Conservation (phyloP, 306 rosid genomes). For the Purshia tridentata region DNA sequence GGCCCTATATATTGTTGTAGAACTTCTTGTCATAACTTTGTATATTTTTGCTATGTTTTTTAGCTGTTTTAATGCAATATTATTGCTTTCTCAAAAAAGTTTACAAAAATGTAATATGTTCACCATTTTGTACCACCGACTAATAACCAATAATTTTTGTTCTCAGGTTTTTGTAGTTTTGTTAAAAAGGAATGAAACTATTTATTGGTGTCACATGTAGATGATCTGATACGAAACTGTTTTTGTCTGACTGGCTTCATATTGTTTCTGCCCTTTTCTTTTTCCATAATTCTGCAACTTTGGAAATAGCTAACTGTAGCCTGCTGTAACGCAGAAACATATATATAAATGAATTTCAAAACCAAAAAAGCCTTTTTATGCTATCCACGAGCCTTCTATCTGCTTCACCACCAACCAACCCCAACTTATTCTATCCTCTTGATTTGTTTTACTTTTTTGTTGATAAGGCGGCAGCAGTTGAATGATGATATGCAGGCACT, state of each 20-base stretch:
- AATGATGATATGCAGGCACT: too few species aligned
- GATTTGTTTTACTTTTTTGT: not conserved
- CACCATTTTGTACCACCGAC: too few species aligned
- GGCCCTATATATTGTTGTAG: too few species aligned
- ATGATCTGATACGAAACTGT: not conserved
- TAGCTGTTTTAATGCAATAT: too few species aligned
- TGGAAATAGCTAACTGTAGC: slow-evolving; percentile 10
- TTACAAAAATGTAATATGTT: too few species aligned
- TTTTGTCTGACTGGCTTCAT: not conserved
- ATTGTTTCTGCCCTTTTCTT: slow-evolving; percentile 3
- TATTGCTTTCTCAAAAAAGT: too few species aligned
- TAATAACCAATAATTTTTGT: not conserved
- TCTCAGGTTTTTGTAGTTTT: not conserved
- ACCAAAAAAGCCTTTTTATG: not conserved
- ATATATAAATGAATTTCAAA: not conserved
- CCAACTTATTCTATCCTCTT: not conserved
- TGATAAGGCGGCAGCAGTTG: not conserved
- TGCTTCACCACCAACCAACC: not conserved
- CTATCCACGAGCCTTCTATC: slow-evolving; percentile 9
- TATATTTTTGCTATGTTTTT: too few species aligned
- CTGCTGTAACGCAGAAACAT: slow-evolving; percentile 5
- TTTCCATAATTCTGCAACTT: slow-evolving; percentile 8
- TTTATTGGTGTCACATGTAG: not conserved
- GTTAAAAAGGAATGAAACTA: not conserved
- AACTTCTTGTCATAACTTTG: too few species aligned